A percentile compares a stretch with the other conserved stretches of the same genome.
Conservation (phyloP, 768 basidiomycete species). For the Podaxis rugospora region DNA sequence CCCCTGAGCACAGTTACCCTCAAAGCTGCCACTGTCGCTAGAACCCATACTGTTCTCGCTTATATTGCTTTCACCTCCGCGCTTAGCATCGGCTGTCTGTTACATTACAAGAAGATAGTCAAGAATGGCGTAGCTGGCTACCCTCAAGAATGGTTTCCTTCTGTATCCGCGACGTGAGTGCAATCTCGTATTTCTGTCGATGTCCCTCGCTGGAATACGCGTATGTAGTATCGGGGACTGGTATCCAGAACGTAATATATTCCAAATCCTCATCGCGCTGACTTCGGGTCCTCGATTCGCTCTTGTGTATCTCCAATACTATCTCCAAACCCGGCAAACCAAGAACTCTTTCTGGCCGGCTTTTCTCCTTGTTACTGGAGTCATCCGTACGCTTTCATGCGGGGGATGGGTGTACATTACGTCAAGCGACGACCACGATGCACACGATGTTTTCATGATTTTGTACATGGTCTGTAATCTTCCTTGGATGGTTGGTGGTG, state of each 20-base stretch:
- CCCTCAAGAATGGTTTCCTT: constrained; percentile 89
- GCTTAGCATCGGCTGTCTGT: constrained; percentile 54
- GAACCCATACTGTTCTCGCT: constrained; percentile 63
- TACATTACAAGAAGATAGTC: constrained; percentile 83
- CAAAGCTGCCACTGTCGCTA: constrained; percentile 54
- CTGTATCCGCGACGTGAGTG: constrained; percentile 78
- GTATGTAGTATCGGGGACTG: constrained; percentile 77
- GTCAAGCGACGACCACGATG: constrained; percentile 76
- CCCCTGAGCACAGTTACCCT: constrained; percentile 19
- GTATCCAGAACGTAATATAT: constrained; percentile 81
- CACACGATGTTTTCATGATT: constrained; percentile 87
- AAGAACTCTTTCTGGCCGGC: constrained; percentile 38
- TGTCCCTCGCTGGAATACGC: background rate
- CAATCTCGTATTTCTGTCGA: background rate
- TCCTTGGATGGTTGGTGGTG: constrained; percentile 85
- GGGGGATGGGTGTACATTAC: constrained; percentile 94
- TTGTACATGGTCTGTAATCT: constrained; percentile 78
- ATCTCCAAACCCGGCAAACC: constrained; percentile 35
- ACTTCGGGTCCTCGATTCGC: constrained; percentile 80
- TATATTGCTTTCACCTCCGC: constrained; percentile 61
- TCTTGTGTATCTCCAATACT: constrained; percentile 60
- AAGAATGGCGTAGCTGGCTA: constrained; percentile 81
- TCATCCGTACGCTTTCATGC: constrained; percentile 74
- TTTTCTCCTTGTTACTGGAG: constrained; percentile 54
- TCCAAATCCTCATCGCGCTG: constrained; percentile 84